Percentiles rank a stretch among this genome's conserved stretches.
phyloP scores from a whole-genome alignment of 1,284 basidiomycete genomes.

The Naganishia liquefaciens region DNA sequence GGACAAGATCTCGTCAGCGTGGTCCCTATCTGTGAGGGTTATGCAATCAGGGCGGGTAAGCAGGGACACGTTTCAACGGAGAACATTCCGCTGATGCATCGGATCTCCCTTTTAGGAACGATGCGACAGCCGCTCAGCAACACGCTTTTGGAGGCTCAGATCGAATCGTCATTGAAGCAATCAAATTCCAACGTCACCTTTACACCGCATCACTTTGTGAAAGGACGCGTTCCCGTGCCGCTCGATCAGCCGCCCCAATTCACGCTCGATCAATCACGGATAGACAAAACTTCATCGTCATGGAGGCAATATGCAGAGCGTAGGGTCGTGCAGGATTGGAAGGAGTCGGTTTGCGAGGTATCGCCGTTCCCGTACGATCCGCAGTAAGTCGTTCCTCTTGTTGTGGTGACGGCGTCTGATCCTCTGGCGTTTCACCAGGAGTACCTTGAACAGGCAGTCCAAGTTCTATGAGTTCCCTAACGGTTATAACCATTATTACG shows the following conservation, averaged over 20 bases:
- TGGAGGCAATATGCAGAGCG: conserved; percentile 82
- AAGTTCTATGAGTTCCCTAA: conserved; percentile 88
- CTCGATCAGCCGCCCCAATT: conserved; percentile 67
- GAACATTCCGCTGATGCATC: not conserved
- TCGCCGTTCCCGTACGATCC: conserved; percentile 34
- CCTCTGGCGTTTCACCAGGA: not conserved
- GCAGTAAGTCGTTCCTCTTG: conserved; percentile 13
- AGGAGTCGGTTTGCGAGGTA: conserved; percentile 82
- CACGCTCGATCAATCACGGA: conserved; percentile 71
- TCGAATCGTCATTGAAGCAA: conserved; percentile 45
- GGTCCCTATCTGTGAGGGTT: conserved; percentile 95
- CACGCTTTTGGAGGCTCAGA: conserved; percentile 50
- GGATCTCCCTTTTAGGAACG: conserved; percentile 41
- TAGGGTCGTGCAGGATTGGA: conserved; percentile 88
- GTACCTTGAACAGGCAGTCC: conserved; percentile 53
- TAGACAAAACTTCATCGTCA: conserved; percentile 69
- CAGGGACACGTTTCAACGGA: conserved; percentile 1
- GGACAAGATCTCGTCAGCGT: conserved; percentile 86
- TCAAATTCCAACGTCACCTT: conserved; percentile 45
- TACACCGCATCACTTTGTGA: conserved; percentile 80
- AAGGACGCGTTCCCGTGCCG: conserved; percentile 67
- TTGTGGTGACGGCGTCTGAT: not conserved
- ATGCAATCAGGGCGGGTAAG: conserved; percentile 89
- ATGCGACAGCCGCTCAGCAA: conserved; percentile 53
- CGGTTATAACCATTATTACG: conserved; percentile 85